Evolutionary conservation across 2,329 filamentous ascomycete genomes (phyloP).

Genomic region (Pseudogymnoascus sp.): DNA sequence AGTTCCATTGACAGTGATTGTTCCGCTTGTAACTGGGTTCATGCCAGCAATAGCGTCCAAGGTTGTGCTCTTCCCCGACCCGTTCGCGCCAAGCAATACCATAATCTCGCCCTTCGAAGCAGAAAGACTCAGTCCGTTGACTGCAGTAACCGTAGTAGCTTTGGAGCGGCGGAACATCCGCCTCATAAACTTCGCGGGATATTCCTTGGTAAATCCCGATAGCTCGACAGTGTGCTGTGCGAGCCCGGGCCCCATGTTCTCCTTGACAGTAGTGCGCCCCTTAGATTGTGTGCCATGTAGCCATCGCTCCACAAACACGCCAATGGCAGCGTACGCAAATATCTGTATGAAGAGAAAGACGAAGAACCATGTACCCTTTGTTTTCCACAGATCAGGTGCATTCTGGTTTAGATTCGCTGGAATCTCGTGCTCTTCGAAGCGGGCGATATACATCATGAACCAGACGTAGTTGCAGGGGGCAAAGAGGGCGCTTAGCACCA

Average conservation of each 20-base stretch:
- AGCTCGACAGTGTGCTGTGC: constrained; percentile 55
- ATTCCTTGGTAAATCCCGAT: constrained; percentile 68
- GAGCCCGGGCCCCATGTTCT: constrained; percentile 19
- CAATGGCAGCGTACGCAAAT: constrained; percentile 66
- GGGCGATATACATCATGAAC: constrained; percentile 66
- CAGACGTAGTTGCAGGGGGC: constrained; percentile 82
- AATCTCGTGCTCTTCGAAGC: constrained; percentile 57
- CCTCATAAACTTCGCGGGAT: constrained; percentile 49
- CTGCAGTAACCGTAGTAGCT: constrained; percentile 66
- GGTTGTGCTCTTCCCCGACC: constrained; percentile 83
- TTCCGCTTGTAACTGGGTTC: constrained; percentile 65
- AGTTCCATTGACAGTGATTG: constrained; percentile 67
- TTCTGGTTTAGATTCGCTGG: constrained; percentile 51
- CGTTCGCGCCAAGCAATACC: constrained; percentile 80
- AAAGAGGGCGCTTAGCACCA: constrained; percentile 67
- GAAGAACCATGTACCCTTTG: constrained; percentile 71
- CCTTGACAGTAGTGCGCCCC: constrained; percentile 44
- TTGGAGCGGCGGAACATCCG: constrained; percentile 26
- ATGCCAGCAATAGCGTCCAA: constrained; percentile 80
- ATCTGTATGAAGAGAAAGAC: constrained; percentile 71
- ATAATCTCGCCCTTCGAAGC: constrained; percentile 74
- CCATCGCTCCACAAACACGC: constrained; percentile 61
- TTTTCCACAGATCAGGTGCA: constrained; percentile 58
- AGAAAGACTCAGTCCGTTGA: constrained; percentile 62
- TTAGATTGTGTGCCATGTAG: constrained; percentile 67